A percentile compares a stretch with the other conserved stretches of the same genome.
phyloP scores from a whole-genome alignment of 1,284 basidiomycete genomes.

The Amylostereum areolatum region DNA sequence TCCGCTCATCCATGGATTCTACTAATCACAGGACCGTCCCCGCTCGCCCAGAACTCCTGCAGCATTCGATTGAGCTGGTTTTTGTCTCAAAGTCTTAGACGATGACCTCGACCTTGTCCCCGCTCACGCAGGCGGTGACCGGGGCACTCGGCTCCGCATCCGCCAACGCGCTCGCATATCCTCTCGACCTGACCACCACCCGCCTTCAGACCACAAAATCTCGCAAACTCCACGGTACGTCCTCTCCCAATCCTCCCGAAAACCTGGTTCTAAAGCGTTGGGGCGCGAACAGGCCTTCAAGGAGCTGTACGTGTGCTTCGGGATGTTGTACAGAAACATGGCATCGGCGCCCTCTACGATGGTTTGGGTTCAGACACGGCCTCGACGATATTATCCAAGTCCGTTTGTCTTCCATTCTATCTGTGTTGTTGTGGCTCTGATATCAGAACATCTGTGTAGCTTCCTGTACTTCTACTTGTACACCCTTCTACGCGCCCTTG shows the following conservation, averaged over 20 bases:
- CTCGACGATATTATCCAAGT: constrained; percentile 51
- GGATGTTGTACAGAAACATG: constrained; percentile 32
- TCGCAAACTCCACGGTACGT: constrained; percentile 11
- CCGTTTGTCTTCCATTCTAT: constrained; percentile 10
- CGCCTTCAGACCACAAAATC: constrained; percentile 26
- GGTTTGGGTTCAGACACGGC: constrained; percentile 44
- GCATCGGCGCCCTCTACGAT: constrained; percentile 40
- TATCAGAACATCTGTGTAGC: constrained; percentile 21
- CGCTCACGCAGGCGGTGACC: constrained; percentile 49
- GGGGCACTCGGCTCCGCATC: constrained; percentile 48
- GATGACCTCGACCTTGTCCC: constrained; percentile 53
- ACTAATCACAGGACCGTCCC: neutral
- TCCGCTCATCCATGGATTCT: neutral
- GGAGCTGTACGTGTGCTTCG: constrained; percentile 30
- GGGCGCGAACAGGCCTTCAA: constrained; percentile 21
- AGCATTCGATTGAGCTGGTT: no score
- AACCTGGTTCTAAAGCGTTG: constrained; percentile 16
- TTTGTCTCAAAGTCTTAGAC: neutral
- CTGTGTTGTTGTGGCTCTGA: neutral
- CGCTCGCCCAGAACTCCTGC: no score
- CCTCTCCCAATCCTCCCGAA: constrained; percentile 26
- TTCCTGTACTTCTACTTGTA: constrained; percentile 36
- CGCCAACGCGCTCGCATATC: constrained; percentile 47
- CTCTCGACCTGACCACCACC: constrained; percentile 48
- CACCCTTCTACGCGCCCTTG: constrained; percentile 23